Evolutionary conservation across 352 stramenopile species (phyloP), one percentile per base, ranked within the genome.

Genomic region (Hyaloperonospora brassicae): DNA sequence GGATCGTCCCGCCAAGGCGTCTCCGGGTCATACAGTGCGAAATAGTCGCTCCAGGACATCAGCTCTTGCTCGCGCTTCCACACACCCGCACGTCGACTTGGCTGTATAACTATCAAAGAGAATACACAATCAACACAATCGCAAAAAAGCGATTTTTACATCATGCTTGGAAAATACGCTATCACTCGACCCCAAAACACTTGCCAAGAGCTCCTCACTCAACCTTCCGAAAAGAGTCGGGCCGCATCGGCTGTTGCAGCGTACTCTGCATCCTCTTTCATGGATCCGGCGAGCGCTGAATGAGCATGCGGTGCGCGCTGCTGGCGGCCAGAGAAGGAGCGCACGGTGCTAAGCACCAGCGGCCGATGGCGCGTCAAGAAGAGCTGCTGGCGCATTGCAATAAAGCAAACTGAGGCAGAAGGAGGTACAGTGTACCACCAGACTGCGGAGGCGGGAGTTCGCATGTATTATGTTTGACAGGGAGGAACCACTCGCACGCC

Each of bases 221-320:
- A 47, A 84, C 76, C 73, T 66, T 69, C 50, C 4, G 72, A 39
- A 31, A 87, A 81, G 13, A 87, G 57, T 14, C 58, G 51, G 9
- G 62, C 68, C 8, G 72, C 74, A 35, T 75, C 62, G 2, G 57
- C 50, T 22, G 55, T 69, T 1, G 68, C 48, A 4, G 72, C 60
- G 30, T 70, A 87, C 40, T 53, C 49, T 5, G 70, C 35, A 31
- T 87, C 73, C 13, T 82, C 64, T 17, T 17, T 17, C 17, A 17
- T 17, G 17, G 17, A 0, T 17, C 17, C 17, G 17, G 17, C 17
- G 17, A 17, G 17, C 17, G 17, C 17, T 17, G 17, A 17, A 17
- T 17, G 17, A 17, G 17, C 17, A 17, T 17, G 17, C 17, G 17
- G 17, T 17, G 17, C 17, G 17, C 17, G 17, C 17, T 17, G 17